These are phyloP conservation scores for Pseudocercospora fuligena DNA, from an alignment of 2,329 filamentous ascomycete species.

Conservation along the genomic window DNA sequence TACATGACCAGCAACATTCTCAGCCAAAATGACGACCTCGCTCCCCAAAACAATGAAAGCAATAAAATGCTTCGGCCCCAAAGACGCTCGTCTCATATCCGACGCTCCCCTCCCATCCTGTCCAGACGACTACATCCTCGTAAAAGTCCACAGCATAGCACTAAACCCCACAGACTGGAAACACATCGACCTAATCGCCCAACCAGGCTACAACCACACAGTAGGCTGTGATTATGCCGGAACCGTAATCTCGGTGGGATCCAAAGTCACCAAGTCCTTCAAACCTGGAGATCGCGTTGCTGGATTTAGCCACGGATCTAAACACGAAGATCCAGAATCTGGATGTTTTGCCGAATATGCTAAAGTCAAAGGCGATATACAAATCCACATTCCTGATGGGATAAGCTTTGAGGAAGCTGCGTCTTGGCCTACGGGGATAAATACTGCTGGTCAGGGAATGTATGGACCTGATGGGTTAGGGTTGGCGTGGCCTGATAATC, in stretches of 20 bases:
- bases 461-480: conserved; percentile 38
- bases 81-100: conserved; percentile 19
- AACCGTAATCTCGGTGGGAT: conserved; percentile 56
- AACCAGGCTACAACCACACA: conserved; percentile 44
- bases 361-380: conserved; percentile 55
- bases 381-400: conserved; percentile 52
- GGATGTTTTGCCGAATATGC: conserved; percentile 61
- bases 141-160: conserved; percentile 51
- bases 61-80: conserved; percentile 27
- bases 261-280: conserved; percentile 50
- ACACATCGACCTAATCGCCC: conserved; percentile 44
- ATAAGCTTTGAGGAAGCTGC: conserved; percentile 58
- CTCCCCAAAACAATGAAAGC: conserved; percentile 26
- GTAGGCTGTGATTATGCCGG: conserved; percentile 61
- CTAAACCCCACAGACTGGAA: conserved; percentile 59
- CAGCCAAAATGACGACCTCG: conserved; percentile 12
- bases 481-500: conserved; percentile 14
- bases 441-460: conserved; percentile 55
- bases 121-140: conserved; percentile 43
- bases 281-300: conserved; percentile 56
- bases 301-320: conserved; percentile 54
- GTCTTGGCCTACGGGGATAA: conserved; percentile 57
- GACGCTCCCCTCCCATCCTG: conserved; percentile 21
- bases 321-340: conserved; percentile 33
- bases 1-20: too few relatives aligned